phyloP scores from a whole-genome alignment of 805 yeast species.

The Kockiozyma suomiensis region DNA sequence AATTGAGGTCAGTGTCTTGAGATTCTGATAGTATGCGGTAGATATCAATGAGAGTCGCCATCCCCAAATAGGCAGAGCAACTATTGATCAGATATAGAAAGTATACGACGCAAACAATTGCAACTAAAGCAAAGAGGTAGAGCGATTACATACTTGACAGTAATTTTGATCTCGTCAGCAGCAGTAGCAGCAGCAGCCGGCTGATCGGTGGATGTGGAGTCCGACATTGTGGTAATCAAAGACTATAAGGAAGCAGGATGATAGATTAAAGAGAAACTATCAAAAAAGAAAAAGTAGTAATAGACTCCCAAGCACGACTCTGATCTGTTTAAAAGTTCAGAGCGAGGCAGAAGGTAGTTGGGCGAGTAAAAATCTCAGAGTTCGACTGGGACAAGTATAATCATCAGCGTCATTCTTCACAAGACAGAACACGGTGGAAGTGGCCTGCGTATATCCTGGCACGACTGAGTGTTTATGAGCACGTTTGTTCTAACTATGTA shows the following conservation, averaged over 20 bases:
- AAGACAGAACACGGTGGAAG: conserved; percentile 13
- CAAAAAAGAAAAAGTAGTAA: too few relatives aligned
- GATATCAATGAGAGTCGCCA: too few relatives aligned
- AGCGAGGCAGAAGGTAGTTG: not conserved
- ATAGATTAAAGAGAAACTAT: too few relatives aligned
- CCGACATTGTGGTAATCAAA: not conserved
- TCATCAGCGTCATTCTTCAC: not conserved
- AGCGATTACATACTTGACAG: conserved; percentile 26
- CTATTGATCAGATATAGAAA: too few relatives aligned
- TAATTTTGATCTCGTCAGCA: conserved; percentile 28
- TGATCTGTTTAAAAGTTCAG: not conserved
- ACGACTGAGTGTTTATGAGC: not conserved
- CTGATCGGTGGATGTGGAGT: conserved; percentile 4
- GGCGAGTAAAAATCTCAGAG: not conserved
- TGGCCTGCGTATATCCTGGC: conserved; percentile 5
- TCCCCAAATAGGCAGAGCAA: too few relatives aligned
- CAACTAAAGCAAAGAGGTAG: too few relatives aligned
- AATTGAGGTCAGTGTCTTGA: not conserved
- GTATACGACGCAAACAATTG: not conserved
- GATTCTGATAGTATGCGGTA: not conserved
- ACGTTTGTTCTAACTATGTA: too few relatives aligned
- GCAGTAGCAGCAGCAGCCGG: conserved; percentile 16
- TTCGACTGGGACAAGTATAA: not conserved
- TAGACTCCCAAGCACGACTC: not conserved
- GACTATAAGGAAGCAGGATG: not conserved